Percentiles rank a stretch among this genome's conserved stretches.
Conservation (phyloP, 1,284 basidiomycete species). For the Moesziomyces antarcticus region DNA sequence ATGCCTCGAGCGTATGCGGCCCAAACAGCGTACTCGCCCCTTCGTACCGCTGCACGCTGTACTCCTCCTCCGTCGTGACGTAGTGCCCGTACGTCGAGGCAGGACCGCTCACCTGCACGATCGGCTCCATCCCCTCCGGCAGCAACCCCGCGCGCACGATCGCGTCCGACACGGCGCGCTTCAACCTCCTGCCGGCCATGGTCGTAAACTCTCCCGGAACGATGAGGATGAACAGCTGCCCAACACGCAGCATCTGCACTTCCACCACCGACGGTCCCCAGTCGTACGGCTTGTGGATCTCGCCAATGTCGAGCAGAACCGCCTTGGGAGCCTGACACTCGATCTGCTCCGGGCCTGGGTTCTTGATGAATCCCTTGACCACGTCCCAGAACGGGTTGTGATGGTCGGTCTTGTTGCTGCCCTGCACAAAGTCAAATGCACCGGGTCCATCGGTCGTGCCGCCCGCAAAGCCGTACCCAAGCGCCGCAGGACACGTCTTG, state of each 20-base stretch:
- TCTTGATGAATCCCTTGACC: slow-evolving; percentile 75
- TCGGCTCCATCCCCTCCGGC: slow-evolving; percentile 68
- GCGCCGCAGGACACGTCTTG: slow-evolving; percentile 80
- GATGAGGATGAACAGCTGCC: slow-evolving; percentile 80
- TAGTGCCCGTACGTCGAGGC: slow-evolving; percentile 84
- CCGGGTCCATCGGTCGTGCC: slow-evolving; percentile 86
- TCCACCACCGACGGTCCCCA: slow-evolving; percentile 82
- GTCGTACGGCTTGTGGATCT: slow-evolving; percentile 73
- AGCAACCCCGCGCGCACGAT: slow-evolving; percentile 76
- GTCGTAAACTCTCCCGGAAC: slow-evolving; percentile 78
- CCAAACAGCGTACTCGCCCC: slow-evolving; percentile 84
- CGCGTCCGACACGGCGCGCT: slow-evolving; percentile 75
- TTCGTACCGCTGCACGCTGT: slow-evolving; percentile 81
- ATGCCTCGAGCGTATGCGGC: slow-evolving; percentile 81
- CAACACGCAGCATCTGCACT: slow-evolving; percentile 82
- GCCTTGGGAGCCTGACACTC: slow-evolving; percentile 84
- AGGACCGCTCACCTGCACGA: slow-evolving; percentile 72
- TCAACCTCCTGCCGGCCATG: slow-evolving; percentile 72
- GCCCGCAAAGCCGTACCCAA: slow-evolving; percentile 71
- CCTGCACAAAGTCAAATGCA: slow-evolving; percentile 82
- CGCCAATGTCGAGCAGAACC: slow-evolving; percentile 71
- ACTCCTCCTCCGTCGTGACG: slow-evolving; percentile 78
- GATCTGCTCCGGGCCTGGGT: slow-evolving; percentile 74
- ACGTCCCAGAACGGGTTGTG: slow-evolving; percentile 86
- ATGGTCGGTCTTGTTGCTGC: slow-evolving; percentile 74